Base-by-base conservation (phyloP, 2,329 filamentous ascomycete species). In the Elsinoe perseae region DNA sequence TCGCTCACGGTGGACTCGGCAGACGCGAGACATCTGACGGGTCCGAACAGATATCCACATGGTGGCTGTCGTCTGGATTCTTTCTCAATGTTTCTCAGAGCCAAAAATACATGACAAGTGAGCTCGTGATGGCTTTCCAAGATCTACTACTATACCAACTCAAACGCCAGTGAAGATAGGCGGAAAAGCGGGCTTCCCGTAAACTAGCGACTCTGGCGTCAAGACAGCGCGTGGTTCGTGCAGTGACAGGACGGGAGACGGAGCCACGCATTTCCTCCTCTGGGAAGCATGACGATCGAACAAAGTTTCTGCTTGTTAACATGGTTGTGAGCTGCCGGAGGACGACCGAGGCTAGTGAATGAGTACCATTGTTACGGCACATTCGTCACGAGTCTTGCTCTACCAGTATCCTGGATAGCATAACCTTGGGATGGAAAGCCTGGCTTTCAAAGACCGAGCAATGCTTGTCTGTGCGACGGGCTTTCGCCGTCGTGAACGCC, bases 141-240 rank as follows among this genome's bases (percentile, higher is more conserved):
- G 44, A 30, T 30, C 25, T 32, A 10, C 32, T 9, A 50, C 27
- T 50, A 18, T 44, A 25, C 40, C 10, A 34, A 50, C 25, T 34
- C 25, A 34, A 25, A 50, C 30, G 28, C 28, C 30, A 21, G 48
- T 52, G 48, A 25, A 34, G 48, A 38, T 20, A 52, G 20, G 18
- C 48, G 48, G 48, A 52, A 52, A 52, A 52, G 48, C 48, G 48
- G 48, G 48, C 48, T 20, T 52, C 48, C 48, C 48, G 48, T 14
- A 30, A 10, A 52, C 48, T 52, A 52, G 48, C 48, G 48, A 52
- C 48, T 36, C 48, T 25, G 44, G 48, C 30, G 48, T 44, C 28
- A n/a, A 36, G 20, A 16, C 30, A 32, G 48, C 28, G 25, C 48
- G 32, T 52, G 48, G 48, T 52, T 38, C 48, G 48, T 52, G 48